A percentile compares a stretch with the other conserved stretches of the same genome.
phyloP scores from a whole-genome alignment of 495 filamentous ascomycete genomes.

The Penicillium maclennaniae region DNA sequence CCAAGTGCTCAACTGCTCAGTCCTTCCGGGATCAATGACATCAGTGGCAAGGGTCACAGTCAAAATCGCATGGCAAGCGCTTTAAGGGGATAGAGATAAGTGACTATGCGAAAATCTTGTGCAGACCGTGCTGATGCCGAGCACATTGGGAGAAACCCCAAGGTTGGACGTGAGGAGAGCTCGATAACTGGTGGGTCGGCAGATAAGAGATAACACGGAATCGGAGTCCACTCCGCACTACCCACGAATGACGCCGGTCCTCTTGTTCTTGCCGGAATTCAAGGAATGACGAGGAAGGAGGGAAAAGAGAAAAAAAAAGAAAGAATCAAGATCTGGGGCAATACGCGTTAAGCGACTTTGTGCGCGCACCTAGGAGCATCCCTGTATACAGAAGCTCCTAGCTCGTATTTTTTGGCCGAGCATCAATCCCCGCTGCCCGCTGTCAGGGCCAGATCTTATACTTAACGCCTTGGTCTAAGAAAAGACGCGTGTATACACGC shows the following conservation, averaged over 20 bases:
- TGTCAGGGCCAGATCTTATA: background rate
- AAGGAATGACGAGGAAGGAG: background rate
- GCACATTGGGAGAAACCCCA: constrained; percentile 2
- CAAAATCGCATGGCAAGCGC: constrained; percentile 7
- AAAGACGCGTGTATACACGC: background rate
- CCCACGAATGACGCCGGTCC: background rate
- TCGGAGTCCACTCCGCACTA: constrained; percentile 9
- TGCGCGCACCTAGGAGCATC: background rate
- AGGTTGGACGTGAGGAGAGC: background rate
- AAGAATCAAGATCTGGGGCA: background rate
- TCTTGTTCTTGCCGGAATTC: background rate
- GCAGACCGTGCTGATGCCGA: background rate
- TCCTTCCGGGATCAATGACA: constrained; percentile 18
- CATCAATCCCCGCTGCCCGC: background rate
- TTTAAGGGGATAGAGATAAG: background rate
- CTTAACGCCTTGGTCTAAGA: background rate
- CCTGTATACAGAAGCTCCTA: background rate
- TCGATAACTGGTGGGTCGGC: constrained; percentile 9
- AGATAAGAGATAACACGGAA: constrained; percentile 16
- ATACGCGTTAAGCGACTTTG: background rate
- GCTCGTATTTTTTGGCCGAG: background rate
- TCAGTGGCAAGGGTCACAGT: constrained; percentile 10
- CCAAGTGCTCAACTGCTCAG: constrained; percentile 1
- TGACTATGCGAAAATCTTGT: background rate
- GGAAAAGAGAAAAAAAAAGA: background rate